Conservation (phyloP, 1,139 yeast genomes). For the Yamadazyma diddensiae region DNA sequence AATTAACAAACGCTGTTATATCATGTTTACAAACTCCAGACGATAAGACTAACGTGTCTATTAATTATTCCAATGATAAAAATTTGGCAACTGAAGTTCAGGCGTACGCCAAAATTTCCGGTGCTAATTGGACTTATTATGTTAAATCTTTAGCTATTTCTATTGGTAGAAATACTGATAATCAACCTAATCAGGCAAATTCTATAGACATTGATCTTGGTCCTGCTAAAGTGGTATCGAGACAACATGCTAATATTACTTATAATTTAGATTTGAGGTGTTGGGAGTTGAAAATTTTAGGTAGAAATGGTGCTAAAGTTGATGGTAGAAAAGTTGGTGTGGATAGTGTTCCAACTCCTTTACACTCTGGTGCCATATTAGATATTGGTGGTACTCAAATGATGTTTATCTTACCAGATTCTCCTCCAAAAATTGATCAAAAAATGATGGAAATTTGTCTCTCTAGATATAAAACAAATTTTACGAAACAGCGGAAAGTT, state of each 20-base stretch:
- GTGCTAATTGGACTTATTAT: constrained; percentile 90
- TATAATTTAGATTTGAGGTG: constrained; percentile 71
- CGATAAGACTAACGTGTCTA: constrained; percentile 50
- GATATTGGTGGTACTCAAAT: constrained; percentile 97
- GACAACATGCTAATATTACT: constrained; percentile 82
- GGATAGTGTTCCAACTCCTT: constrained; percentile 50
- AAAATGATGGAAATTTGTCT: constrained; percentile 43
- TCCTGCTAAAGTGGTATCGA: constrained; percentile 92
- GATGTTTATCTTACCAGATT: constrained; percentile 97
- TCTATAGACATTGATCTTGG: constrained; percentile 85
- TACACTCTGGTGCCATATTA: constrained; percentile 81
- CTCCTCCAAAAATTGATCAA: constrained; percentile 65
- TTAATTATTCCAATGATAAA: constrained; percentile 58
- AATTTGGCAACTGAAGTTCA: constrained; percentile 83
- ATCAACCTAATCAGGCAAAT: constrained; percentile 7
- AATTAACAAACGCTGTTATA: constrained; percentile 52
- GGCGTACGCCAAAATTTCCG: constrained; percentile 95
- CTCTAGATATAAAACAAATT: constrained; percentile 27
- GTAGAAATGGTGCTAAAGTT: constrained; percentile 91
- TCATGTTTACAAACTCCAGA: constrained; percentile 47
- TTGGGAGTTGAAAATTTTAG: constrained; percentile 83
- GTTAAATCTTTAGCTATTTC: constrained; percentile 76
- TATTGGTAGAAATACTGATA: constrained; percentile 85
- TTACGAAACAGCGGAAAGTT: constrained; percentile 18
- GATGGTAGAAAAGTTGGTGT: constrained; percentile 63